A percentile compares a stretch with the other conserved stretches of the same genome.
Conservation (phyloP, 176 grass and related monocot genomes). For the Bolboschoenus planiculmis region DNA sequence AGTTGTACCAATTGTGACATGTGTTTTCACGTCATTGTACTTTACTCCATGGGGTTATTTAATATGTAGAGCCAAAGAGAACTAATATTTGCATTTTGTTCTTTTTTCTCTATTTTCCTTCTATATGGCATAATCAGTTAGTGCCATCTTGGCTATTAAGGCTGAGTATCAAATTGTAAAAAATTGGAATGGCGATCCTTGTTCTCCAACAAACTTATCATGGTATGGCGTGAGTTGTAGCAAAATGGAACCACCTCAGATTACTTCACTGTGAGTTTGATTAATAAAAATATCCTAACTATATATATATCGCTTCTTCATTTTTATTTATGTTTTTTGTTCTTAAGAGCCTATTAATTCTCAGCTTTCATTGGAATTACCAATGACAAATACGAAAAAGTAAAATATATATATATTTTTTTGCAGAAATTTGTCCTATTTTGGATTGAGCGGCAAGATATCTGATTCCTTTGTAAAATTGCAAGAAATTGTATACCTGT, state of each 20-base stretch:
- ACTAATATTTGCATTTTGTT: background rate
- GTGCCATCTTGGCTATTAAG: slow-evolving; percentile 39
- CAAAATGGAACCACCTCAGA: slow-evolving; percentile 3
- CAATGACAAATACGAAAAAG: too few species aligned
- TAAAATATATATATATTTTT: background rate
- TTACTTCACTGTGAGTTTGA: slow-evolving; percentile 47
- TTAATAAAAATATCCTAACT: too few species aligned
- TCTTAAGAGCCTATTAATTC: too few species aligned
- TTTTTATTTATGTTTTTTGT: too few species aligned
- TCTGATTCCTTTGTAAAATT: background rate
- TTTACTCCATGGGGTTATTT: too few species aligned
- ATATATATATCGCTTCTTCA: too few species aligned
- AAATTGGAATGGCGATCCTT: slow-evolving; percentile 81
- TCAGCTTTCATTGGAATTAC: too few species aligned
- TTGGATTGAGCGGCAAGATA: background rate
- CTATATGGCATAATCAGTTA: slow-evolving; percentile 24
- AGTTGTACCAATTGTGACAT: background rate
- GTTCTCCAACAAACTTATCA: slow-evolving; percentile 31
- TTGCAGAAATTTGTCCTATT: slow-evolving; percentile 23
- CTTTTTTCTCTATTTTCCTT: background rate
- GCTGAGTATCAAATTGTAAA: slow-evolving; percentile 32
- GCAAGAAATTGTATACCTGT: background rate
- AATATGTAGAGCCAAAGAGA: background rate
- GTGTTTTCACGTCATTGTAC: too few species aligned
- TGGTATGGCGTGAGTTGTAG: slow-evolving; percentile 57